A percentile compares a stretch with the other conserved stretches of the same genome.
Evolutionary conservation across 2,329 filamentous ascomycete genomes (phyloP).

Genomic region (Fusarium sterilihyphosum): DNA sequence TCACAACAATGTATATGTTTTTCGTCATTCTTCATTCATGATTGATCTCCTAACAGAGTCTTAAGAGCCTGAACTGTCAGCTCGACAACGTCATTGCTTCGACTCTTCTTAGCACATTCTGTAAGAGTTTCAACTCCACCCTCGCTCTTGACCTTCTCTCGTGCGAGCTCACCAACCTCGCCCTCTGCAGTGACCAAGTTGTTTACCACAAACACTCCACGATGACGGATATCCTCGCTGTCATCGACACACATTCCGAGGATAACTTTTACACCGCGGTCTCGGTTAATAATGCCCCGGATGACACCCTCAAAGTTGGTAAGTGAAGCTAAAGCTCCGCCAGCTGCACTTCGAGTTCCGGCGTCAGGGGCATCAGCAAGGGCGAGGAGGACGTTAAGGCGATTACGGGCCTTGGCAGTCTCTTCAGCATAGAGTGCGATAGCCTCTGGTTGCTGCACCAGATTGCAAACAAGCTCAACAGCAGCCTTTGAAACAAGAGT

Average conservation of each 20-base stretch:
- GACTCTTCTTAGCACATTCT: conserved; percentile 73
- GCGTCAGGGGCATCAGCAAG: conserved; percentile 87
- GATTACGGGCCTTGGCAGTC: conserved; percentile 72
- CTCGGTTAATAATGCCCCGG: conserved; percentile 73
- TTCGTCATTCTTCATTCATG: conserved; percentile 15
- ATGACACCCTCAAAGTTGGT: conserved; percentile 82
- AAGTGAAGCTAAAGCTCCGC: conserved; percentile 86
- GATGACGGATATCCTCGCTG: conserved; percentile 72
- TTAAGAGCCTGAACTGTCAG: conserved; percentile 79
- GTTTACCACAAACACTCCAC: conserved; percentile 79
- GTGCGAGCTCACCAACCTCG: conserved; percentile 69
- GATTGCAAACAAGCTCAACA: conserved; percentile 90
- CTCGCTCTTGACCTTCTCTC: conserved; percentile 68
- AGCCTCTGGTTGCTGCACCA: conserved; percentile 76
- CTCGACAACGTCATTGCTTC: conserved; percentile 75
- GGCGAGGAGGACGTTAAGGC: conserved; percentile 85
- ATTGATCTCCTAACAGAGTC: conserved; percentile 62
- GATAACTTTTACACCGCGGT: conserved; percentile 80
- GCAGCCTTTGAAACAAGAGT: conserved; percentile 81
- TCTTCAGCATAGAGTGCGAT: conserved; percentile 75
- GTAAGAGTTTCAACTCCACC: conserved; percentile 76
- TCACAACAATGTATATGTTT: conserved; percentile 7
- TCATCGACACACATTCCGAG: conserved; percentile 82
- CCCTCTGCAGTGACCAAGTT: conserved; percentile 78
- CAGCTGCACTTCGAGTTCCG: conserved; percentile 82